Evolutionary conservation across 2,329 filamentous ascomycete species (phyloP).

Genomic region (Cercospora sp.): DNA sequence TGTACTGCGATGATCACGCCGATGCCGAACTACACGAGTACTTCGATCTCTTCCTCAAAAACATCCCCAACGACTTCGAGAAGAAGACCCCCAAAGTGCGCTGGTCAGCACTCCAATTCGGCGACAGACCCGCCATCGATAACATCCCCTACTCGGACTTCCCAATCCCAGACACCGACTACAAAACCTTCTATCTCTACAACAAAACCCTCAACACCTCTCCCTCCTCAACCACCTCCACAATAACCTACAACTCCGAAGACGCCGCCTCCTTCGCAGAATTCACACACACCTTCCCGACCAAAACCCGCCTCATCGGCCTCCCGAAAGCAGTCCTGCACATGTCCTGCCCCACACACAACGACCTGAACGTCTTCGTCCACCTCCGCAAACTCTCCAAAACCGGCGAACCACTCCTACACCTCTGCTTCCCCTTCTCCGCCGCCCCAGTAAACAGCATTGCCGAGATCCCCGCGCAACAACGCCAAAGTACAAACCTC

Average conservation of each 20-base stretch:
- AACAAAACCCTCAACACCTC: slow-evolving; percentile 10
- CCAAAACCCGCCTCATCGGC: slow-evolving; percentile 47
- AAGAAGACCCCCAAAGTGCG: slow-evolving; percentile 50
- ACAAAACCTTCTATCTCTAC: slow-evolving; percentile 20
- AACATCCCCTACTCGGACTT: slow-evolving; percentile 35
- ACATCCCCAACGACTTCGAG: slow-evolving; percentile 49
- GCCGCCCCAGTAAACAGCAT: slow-evolving; percentile 38
- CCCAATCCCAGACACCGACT: slow-evolving; percentile 25
- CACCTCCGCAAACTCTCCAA: slow-evolving; percentile 25
- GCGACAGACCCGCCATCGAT: slow-evolving; percentile 38
- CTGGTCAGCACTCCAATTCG: slow-evolving; percentile 43
- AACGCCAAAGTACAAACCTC: slow-evolving; percentile 19
- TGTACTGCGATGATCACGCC: slow-evolving; percentile 41
- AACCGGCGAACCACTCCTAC: slow-evolving; percentile 20
- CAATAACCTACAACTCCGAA: slow-evolving; percentile 24
- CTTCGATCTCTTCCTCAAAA: slow-evolving; percentile 51
- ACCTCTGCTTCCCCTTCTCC: slow-evolving; percentile 24
- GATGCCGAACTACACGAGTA: slow-evolving; percentile 45
- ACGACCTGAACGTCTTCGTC: slow-evolving; percentile 29
- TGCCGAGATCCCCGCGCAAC: slow-evolving; percentile 44
- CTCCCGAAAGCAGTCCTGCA: slow-evolving; percentile 51
- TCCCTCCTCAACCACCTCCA: background rate
- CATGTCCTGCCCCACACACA: slow-evolving; percentile 35
- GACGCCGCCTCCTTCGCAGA: slow-evolving; percentile 18
- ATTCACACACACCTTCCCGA: slow-evolving; percentile 46